A percentile compares a stretch with the other conserved stretches of the same genome.
These are phyloP conservation scores for Quercus suber DNA, from an alignment of 306 rosid genomes.

Conservation along the genomic window DNA sequence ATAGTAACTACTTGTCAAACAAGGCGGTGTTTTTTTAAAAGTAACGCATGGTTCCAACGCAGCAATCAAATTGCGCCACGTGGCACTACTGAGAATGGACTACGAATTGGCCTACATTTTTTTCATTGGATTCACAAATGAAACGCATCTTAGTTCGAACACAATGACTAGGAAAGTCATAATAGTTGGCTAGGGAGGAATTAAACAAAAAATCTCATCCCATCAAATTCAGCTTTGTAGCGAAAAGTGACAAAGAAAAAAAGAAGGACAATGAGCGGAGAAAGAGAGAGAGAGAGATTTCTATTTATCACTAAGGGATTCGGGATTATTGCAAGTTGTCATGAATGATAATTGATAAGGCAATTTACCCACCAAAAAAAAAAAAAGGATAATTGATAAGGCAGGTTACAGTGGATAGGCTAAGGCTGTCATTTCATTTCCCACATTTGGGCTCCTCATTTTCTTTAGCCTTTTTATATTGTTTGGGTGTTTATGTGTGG, in stretches of 20 bases:
- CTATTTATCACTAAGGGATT: background rate
- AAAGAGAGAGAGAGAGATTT: background rate
- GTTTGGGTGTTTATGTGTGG: too few relatives aligned
- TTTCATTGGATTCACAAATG: background rate
- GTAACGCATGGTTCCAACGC: too few relatives aligned
- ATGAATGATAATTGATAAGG: background rate
- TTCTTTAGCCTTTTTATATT: too few relatives aligned
- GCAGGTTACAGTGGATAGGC: too few relatives aligned
- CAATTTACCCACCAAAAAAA: background rate
- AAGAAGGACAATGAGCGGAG: background rate
- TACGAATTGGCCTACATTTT: background rate
- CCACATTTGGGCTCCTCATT: too few relatives aligned
- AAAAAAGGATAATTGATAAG: background rate
- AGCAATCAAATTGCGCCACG: background rate
- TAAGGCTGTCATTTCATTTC: too few relatives aligned
- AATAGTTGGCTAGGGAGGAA: background rate
- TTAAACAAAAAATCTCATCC: background rate
- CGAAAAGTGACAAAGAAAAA: background rate
- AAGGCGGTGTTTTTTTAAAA: background rate
- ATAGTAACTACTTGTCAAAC: background rate
- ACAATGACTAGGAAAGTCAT: background rate
- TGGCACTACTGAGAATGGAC: background rate
- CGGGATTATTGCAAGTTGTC: background rate
- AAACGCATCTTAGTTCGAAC: background rate
- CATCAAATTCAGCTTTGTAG: background rate